Base-by-base conservation (phyloP, 2,329 filamentous ascomycete species). In the Colletotrichum orchidophilum region DNA sequence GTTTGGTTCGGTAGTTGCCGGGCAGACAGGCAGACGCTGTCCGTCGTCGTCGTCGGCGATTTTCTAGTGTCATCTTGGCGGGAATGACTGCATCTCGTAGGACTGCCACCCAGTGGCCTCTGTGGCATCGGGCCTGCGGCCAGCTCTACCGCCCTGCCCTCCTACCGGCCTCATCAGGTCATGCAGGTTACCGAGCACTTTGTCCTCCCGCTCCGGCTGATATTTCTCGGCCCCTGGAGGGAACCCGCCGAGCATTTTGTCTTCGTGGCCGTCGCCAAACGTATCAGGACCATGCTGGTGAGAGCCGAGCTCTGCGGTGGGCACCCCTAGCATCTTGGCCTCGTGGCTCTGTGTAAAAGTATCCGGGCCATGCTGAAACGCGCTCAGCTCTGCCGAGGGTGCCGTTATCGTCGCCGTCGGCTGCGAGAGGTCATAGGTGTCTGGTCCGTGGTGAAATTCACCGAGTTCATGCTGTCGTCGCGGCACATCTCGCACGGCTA, bases 261-360 rank as follows among this genome's bases (percentile, higher is more conserved):
- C 69, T 49, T 71, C 69, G 21, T 71, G 69, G 8, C 66, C 64
- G 31, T 66, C 64, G 49, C 53, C 67, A 50, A 70, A 70, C 4
- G 67, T 70, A 11, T 71, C 69, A 13, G 69, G 69, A 12, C 69
- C 69, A 7, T 71, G 64, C n/a, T 71, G 69, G 27, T 71, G 68
- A 6, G 69, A 59, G 2, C 69, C 69, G 24, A 71, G 58, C 64
- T 71, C 69, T 2, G 69, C 69, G 50, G 31, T 68, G 4, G 69
- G 69, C 52, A 52, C 42, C 13, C 69, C 69, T 26, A 71, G n/a
- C 53, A 59, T 63, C 53, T 71, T 71, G 15, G 64, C 69, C 39
- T 71, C 69, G 11, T 71, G 60, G 46, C 49, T 63, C 4, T 42
- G 50, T 1, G 64, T 35, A 31, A 71, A 71, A 5, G 69, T 71